Evolutionary conservation across 1,284 basidiomycete species (phyloP), one percentile per base, ranked within the genome.

Genomic region (Cryptococcus sp.): DNA sequence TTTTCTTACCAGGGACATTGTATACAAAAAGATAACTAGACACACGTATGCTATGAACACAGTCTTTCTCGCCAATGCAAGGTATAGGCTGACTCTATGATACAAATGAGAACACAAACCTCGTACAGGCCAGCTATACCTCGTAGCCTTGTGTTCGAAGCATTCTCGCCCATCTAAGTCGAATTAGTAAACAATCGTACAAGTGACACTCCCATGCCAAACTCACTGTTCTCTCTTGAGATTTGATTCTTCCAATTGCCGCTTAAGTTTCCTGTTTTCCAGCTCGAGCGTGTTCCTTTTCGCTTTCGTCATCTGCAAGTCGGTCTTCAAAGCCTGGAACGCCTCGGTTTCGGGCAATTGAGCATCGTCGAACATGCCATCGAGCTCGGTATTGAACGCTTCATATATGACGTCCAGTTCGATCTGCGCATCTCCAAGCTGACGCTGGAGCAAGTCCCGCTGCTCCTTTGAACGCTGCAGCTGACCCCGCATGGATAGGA

Each of bases 391-490:
- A 71, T 94, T 94, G 80, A 95, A 93, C 4, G 89, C 91, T 80
- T 93, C 88, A 69, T 92, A 94, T 82, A 93, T 87, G 69, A 91
- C 88, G 67, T 92, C 89, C 72, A 93, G 89, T 80, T 94, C 91
- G 2, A 86, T 83, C n/a, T 86, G 88, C 38, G 85, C 83, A 68
- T 91, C 88, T 13, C 82, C 80, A 4, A 93, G 80, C 45, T 93
- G 82, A 58, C 84, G 84, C 71, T 89, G 88, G 11, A 92, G 83
- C 34, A 91, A 80, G 59, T 89, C 88, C 59, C 85, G 86, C 71
- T 90, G 88, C 20, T 88, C 84, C 63, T 84, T 87, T 8, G 83
- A 81, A 59, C 85, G 85, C 62, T 85, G 82, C 22, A 92, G 79
- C 63, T 91, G 88, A 17, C 83, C 73, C 48, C 82, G 82, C n/a